Base-by-base conservation (phyloP, 2,329 filamentous ascomycete species). In the Diaporthe sp. region DNA sequence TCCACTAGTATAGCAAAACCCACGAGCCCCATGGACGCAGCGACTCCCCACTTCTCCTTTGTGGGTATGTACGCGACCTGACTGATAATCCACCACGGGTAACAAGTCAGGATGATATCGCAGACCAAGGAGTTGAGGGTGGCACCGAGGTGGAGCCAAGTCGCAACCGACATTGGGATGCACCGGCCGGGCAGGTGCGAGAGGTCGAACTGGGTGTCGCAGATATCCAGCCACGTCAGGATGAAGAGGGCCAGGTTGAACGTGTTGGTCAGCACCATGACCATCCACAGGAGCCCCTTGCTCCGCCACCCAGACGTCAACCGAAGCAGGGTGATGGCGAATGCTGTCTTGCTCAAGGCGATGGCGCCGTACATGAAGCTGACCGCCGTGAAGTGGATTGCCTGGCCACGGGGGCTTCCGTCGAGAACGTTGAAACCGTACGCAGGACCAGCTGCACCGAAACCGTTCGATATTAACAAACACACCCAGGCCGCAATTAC, bases 171-270 rank as follows among this genome's bases (percentile, higher is more conserved):
- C 57, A 72, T 51, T 8, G 71, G 57, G 31, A 72, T 25, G 12
- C 71, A 72, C 20, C 37, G 44, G 1, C 53, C 44, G 22, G 71
- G 58, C 13, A 72, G n/a, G 17, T 72, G 71, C 25, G 47, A 5
- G 42, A 70, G 58, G 3, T 72, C 57, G 25, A 72, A 51, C 7
- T 8, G 71, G 2, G 44, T 71, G 42, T 75, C 65, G 53, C 73
- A 75, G 3, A 75, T 71, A 3, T 71, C 34, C 34, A 75, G 25
- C 73, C 73, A 75, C 2, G 73, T 75, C 31, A 75, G 31, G 13
- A 75, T 60, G 25, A 58, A 49, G 4, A 71, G 12, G 17, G 73
- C 47, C 15, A 75, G 17, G 15, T 57, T 42, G 57, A 61, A 61
- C 2, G 37, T 22, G 20, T 58, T 71, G n/a, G 65, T 71, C 44